Evolutionary conservation across 345 rosid species (phyloP).

Genomic region (Geranium rotundifolium): DNA sequence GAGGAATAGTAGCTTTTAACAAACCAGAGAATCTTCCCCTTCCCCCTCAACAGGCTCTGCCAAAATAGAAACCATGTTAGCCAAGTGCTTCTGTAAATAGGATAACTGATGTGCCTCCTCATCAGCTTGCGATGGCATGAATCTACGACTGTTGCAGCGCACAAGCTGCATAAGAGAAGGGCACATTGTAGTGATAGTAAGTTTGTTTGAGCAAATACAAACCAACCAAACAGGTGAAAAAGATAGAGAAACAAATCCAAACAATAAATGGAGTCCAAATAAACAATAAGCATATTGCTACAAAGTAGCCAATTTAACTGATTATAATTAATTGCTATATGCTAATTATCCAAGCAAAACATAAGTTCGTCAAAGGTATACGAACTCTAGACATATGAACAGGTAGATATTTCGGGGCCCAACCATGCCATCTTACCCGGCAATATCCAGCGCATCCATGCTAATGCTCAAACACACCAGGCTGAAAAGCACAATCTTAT

Average conservation of each 20-base stretch:
- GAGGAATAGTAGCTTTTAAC: slow-evolving; percentile 11
- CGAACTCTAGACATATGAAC: not conserved
- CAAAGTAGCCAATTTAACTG: no score
- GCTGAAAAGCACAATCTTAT: no score
- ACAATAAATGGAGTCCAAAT: not conserved
- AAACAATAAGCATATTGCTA: not conserved
- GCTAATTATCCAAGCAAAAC: no score
- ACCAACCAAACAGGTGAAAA: not conserved
- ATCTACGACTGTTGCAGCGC: slow-evolving; percentile 90
- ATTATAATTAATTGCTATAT: no score
- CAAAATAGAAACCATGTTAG: slow-evolving; percentile 74
- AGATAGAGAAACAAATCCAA: not conserved
- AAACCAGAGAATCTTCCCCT: slow-evolving; percentile 82
- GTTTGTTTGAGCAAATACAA: not conserved
- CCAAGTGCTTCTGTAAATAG: slow-evolving; percentile 88
- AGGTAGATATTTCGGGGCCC: not conserved
- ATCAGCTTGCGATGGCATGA: slow-evolving; percentile 89
- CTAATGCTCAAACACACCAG: no score
- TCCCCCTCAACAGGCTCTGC: slow-evolving; percentile 89
- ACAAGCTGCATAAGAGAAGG: slow-evolving; percentile 53
- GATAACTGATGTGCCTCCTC: slow-evolving; percentile 97
- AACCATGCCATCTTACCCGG: not conserved
- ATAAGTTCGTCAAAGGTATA: no score
- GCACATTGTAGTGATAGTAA: not conserved
- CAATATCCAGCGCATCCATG: not conserved